Evolutionary conservation across 305 asterid species (phyloP).

Genomic region (Plantago lanceolata): DNA sequence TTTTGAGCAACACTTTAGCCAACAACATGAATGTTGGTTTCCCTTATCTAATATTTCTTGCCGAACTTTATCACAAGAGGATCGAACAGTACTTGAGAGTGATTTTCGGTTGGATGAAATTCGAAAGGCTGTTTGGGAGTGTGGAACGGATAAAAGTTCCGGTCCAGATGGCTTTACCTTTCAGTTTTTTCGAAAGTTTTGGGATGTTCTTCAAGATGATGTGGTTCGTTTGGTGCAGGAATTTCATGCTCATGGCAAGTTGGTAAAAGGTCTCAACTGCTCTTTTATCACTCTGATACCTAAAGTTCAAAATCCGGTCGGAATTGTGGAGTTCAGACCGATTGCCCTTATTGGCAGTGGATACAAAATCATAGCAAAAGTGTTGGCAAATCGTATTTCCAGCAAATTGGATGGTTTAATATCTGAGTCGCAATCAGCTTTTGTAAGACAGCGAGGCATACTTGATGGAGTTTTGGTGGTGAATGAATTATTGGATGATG

Average conservation of each 20-base stretch:
- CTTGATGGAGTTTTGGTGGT: background rate
- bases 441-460: background rate
- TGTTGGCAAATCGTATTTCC: background rate
- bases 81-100: too few relatives aligned
- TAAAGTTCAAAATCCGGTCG: background rate
- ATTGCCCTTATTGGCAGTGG: background rate
- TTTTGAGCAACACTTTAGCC: too few relatives aligned
- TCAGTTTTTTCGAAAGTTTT: background rate
- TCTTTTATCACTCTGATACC: background rate
- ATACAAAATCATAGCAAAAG: background rate
- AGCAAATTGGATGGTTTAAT: background rate
- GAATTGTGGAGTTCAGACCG: background rate
- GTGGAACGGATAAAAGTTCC: background rate
- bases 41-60: too few relatives aligned
- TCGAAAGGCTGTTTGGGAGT: background rate
- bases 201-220: background rate
- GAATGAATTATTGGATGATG: background rate
- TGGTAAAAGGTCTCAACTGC: background rate
- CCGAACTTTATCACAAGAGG: too few relatives aligned
- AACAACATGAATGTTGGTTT: too few relatives aligned
- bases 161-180: background rate
- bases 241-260: background rate
- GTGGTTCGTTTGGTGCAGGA: background rate
- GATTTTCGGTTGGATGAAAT: too few relatives aligned
- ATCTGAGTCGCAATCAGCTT: too few relatives aligned